Evolutionary conservation across 495 filamentous ascomycete genomes (phyloP), one percentile per base, ranked within the genome.

Genomic region (Bacidia rubella): DNA sequence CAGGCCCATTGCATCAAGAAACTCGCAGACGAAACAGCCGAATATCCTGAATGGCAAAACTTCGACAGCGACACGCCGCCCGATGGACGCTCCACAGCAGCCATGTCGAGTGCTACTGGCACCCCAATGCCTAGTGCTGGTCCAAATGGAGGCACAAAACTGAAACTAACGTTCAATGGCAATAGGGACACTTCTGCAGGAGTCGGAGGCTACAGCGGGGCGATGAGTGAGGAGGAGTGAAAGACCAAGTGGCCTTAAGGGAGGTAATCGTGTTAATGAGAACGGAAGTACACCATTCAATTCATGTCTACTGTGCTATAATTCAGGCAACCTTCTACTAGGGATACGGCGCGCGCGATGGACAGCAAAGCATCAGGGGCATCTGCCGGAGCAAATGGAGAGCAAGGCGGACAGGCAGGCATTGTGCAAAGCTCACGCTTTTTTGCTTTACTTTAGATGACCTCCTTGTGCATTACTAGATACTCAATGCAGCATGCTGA

Each of bases 11-110:
- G 78, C 65, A 66, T 82, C 38, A 65, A 70, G n/a, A 79, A 78
- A 61, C 71, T 90, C 44, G 78, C 75, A 60, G 82, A 82, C 45
- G 79, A 84, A 56, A 76, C 86, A n/a, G 77, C 74, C 32, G 71
- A 72, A 11, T 72, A 89, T 62, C 83, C 86, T 2, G 79, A 89
- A 60, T 76, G 90, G 41, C 77, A 75, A 59, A 83, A 85, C 51
- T 80, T 82, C 23, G 87, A 92, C 51, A n/a, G 19, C 25, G 74
- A 73, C 5, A 66, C 66, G 1, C 60, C 57, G 49, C 70, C 63
- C 21, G 77, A 87, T 64, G 85, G 81, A 29, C 71, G 69, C 51
- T 84, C 83, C 5, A 82, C 75, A 15, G 77, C 79, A 5, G 78
- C 78, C 12, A 78, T 80, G 19, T 82, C 82, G 0, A 80, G 75